Base-by-base conservation (phyloP, 208 protist genomes). In the Crithidia acanthocephali region DNA sequence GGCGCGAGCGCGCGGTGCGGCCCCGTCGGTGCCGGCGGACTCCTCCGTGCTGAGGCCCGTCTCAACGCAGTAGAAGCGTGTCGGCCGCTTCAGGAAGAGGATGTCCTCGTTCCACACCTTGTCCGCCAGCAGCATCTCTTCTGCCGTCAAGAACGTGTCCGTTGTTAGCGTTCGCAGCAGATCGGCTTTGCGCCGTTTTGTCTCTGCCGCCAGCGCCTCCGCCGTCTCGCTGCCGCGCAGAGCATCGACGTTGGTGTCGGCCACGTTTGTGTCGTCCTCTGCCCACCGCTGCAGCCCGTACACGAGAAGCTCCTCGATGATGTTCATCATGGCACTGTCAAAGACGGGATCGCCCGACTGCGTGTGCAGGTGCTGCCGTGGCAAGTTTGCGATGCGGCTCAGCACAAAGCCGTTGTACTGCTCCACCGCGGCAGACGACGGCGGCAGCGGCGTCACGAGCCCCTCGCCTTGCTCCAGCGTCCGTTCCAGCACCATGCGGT, bases 401-500 rank as follows among this genome's bases (percentile, higher is more conserved):
- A 78, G 37, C 66, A 78, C 72, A 23, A 57, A 78, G 3, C 64
- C 65, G n/a, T 48, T 68, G 79, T 77, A 67, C 40, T 69, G 74
- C 47, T 62, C 67, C 44, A 40, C 9, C 18, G 66, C 32, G 6
- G 32, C 37, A 32, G 55, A 6, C 20, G 11, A 28, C 18, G 27
- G 8, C 18, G 18, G 44, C 44, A 48, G 60, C 3, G 55, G 13
- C 11, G 51, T 28, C 1, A 55, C 68, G 16, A 53, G 61, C n/a
- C 68, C 66, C 1, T 65, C 28, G 45, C 71, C 42, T 53, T 80
- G 60, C 48, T 74, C 50, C 48, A 84, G 55, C 13, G 72, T 69
- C 20, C 87, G 75, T 61, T 91, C 78, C 53, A 96, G 50, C 44
- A 94, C 81, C 81, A 96, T 84, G 9, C 88, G 86, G 27, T 96